Evolutionary conservation across 345 rosid genomes (phyloP).

Genomic region (Gynandropsis gynandra): DNA sequence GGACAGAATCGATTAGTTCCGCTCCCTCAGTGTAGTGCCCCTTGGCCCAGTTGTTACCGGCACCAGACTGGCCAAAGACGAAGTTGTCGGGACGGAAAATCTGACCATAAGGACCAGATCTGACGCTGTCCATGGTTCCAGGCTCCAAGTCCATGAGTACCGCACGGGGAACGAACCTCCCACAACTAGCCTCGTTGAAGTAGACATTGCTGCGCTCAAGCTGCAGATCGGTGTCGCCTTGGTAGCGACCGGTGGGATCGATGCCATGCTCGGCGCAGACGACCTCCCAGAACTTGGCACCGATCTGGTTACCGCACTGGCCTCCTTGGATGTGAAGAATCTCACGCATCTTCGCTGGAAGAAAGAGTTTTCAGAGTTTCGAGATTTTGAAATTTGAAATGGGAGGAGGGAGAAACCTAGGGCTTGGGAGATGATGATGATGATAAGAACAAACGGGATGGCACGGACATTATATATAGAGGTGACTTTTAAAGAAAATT

Average conservation of each 20-base stretch:
- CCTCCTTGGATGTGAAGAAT: slow-evolving; percentile 64
- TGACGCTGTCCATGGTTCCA: too few species aligned
- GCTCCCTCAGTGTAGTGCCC: slow-evolving; percentile 65
- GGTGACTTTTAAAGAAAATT: too few species aligned
- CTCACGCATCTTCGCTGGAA: slow-evolving; percentile 42
- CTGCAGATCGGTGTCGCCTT: slow-evolving; percentile 43
- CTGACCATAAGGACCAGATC: too few species aligned
- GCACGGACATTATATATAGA: too few species aligned
- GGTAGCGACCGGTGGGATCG: too few species aligned
- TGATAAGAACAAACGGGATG: too few species aligned
- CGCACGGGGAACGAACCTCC: slow-evolving; percentile 54
- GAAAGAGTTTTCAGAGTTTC: background rate
- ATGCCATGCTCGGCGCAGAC: too few species aligned
- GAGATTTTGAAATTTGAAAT: slow-evolving; percentile 13
- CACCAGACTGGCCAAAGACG: too few species aligned
- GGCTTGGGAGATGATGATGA: background rate
- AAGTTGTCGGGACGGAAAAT: too few species aligned
- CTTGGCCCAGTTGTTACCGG: too few species aligned
- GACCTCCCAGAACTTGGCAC: too few species aligned
- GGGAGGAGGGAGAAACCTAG: slow-evolving; percentile 11
- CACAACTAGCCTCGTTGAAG: slow-evolving; percentile 62
- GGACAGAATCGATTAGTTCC: slow-evolving; percentile 52
- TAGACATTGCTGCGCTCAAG: slow-evolving; percentile 52
- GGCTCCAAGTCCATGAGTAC: slow-evolving; percentile 60
- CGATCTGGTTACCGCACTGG: slow-evolving; percentile 66